Conservation (phyloP, 495 filamentous ascomycete genomes). For the Geoglossum glabrum region DNA sequence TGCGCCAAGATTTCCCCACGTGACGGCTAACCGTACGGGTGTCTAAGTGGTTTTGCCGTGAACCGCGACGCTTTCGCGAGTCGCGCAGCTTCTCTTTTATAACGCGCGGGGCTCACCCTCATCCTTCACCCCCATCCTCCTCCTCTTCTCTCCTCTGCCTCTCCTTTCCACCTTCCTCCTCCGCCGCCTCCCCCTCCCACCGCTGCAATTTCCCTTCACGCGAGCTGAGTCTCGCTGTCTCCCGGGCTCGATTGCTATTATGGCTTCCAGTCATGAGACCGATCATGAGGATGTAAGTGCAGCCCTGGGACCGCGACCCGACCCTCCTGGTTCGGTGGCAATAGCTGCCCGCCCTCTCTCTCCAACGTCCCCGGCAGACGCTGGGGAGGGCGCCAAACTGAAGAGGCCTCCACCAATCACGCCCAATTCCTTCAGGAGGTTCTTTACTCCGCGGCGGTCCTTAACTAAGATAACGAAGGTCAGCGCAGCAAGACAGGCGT, state of each 20-base stretch:
- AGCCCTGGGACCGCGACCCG: background rate
- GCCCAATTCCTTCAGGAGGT: slow-evolving; percentile 41
- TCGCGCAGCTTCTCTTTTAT: background rate
- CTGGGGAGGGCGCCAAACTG: slow-evolving; percentile 11
- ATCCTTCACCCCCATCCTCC: too few relatives aligned
- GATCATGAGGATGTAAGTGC: too few relatives aligned
- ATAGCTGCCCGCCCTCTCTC: background rate
- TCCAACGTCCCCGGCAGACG: background rate
- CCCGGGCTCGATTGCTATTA: background rate
- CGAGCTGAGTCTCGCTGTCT: background rate
- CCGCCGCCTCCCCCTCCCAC: background rate
- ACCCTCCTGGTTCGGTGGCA: background rate
- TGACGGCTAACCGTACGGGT: background rate
- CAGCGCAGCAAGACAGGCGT: slow-evolving; percentile 37
- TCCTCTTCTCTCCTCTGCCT: too few relatives aligned
- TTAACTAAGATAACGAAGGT: slow-evolving; percentile 23
- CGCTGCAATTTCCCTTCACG: background rate
- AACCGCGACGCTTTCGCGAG: background rate
- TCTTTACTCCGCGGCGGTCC: slow-evolving; percentile 54
- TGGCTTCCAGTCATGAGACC: background rate
- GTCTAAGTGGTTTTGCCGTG: background rate
- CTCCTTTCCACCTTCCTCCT: too few relatives aligned
- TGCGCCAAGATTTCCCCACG: background rate
- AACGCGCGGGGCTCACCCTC: background rate
- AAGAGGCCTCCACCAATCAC: slow-evolving; percentile 22